phyloP scores from a whole-genome alignment of 2,329 filamentous ascomycete genomes.

The Dendrostoma leiphaemia region DNA sequence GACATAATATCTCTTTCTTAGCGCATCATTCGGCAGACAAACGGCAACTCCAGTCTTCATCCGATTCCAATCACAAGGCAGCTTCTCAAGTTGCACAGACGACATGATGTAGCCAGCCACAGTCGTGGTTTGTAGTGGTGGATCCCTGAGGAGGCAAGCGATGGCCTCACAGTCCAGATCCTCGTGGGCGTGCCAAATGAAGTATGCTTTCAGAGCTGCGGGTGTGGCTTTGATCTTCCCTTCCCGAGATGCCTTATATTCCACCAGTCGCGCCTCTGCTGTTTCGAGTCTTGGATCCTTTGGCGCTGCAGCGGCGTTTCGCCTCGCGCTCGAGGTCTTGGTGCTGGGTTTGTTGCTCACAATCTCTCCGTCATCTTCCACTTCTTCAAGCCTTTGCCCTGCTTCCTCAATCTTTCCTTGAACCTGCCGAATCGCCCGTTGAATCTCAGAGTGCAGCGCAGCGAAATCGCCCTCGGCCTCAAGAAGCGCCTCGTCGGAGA shows the following conservation, averaged over 20 bases:
- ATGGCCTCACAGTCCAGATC: slow-evolving; percentile 47
- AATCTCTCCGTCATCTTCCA: background rate
- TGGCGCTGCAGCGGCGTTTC: slow-evolving; percentile 5
- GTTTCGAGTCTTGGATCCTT: slow-evolving; percentile 42
- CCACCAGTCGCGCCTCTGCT: slow-evolving; percentile 37
- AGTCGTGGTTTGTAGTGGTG: slow-evolving; percentile 55
- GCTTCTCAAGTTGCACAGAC: slow-evolving; percentile 47
- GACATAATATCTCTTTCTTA: slow-evolving; percentile 25
- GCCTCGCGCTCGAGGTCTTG: slow-evolving; percentile 9
- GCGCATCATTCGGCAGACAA: slow-evolving; percentile 26
- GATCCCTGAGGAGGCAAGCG: slow-evolving; percentile 55
- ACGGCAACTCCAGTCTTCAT: slow-evolving; percentile 44
- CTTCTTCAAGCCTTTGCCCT: background rate
- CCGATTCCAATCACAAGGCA: slow-evolving; percentile 48
- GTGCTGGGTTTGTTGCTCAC: background rate
- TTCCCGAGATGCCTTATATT: slow-evolving; percentile 33
- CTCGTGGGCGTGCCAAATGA: slow-evolving; percentile 58
- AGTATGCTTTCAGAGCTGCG: slow-evolving; percentile 55
- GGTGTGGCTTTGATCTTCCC: slow-evolving; percentile 23
- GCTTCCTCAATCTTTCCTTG: background rate
- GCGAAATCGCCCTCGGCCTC: background rate
- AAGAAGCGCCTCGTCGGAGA: slow-evolving; percentile 9
- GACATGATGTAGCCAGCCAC: slow-evolving; percentile 59
- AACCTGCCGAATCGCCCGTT: background rate
- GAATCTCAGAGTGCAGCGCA: background rate